phyloP scores from a whole-genome alignment of 2,329 filamentous ascomycete genomes.

The Didymosphaeria variabile region DNA sequence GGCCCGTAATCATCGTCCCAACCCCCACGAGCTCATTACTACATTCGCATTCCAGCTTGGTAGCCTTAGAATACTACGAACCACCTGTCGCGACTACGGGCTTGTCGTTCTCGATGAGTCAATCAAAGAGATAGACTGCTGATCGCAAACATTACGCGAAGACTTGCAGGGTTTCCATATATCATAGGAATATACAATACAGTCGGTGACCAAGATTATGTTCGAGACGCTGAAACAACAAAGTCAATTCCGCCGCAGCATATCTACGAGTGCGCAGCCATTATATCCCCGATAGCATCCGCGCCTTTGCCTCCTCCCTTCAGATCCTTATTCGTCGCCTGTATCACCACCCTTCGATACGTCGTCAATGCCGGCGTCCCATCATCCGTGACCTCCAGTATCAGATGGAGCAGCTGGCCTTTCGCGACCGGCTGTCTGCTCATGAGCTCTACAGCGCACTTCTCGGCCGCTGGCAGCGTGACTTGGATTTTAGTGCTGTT shows the following conservation, averaged over 20 bases:
- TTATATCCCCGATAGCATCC: constrained; percentile 14
- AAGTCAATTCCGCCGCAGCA: neutral
- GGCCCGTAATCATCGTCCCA: constrained; percentile 5
- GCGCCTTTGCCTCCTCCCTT: constrained; percentile 28
- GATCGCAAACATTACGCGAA: too few species aligned
- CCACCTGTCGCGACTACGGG: too few species aligned
- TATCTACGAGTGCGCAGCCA: constrained; percentile 7
- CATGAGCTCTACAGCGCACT: constrained; percentile 50
- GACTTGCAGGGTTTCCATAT: too few species aligned
- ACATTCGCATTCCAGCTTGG: neutral
- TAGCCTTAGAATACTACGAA: too few species aligned
- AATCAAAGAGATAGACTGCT: too few species aligned
- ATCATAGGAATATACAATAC: too few species aligned
- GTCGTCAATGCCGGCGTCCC: constrained; percentile 57
- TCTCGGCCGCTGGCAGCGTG: constrained; percentile 54
- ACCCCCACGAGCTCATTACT: constrained; percentile 2
- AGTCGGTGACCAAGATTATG: neutral
- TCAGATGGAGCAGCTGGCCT: constrained; percentile 59
- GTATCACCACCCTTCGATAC: constrained; percentile 57
- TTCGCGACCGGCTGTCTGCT: constrained; percentile 48
- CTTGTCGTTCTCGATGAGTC: too few species aligned
- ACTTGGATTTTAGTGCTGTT: constrained; percentile 47
- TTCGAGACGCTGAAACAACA: neutral
- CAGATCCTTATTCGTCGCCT: constrained; percentile 43
- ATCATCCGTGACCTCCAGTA: constrained; percentile 59